Percentiles rank a stretch among this genome's conserved stretches.
These are phyloP conservation scores for Aureobasidium sp. DNA, from an alignment of 2,329 filamentous ascomycete genomes.

Conservation along the genomic window DNA sequence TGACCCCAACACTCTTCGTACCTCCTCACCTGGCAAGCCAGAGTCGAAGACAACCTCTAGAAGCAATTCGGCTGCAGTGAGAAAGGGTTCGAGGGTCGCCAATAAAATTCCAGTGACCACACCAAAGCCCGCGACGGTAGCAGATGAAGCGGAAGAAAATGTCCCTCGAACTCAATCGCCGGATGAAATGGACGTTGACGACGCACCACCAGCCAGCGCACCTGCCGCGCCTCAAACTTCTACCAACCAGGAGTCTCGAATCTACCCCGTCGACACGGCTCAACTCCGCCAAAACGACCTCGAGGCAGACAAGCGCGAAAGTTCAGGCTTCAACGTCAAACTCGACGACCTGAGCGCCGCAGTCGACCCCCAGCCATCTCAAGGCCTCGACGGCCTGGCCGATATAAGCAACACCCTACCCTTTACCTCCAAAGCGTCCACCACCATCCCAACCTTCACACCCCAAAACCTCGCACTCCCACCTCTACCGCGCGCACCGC, in stretches of 20 bases:
- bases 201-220: conserved; percentile 22
- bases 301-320: conserved; percentile 6
- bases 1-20: conserved; percentile 9
- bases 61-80: conserved; percentile 7
- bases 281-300: conserved; percentile 16
- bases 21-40: neutral
- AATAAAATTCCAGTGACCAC: conserved; percentile 2
- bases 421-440: conserved; percentile 47
- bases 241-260: conserved; percentile 19
- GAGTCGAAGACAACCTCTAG: conserved; percentile 1
- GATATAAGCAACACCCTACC: conserved; percentile 48
- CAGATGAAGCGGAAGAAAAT: conserved; percentile 22
- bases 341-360: conserved; percentile 42
- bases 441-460: conserved; percentile 31
- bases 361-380: conserved; percentile 41
- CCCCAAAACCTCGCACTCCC: conserved; percentile 45
- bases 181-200: conserved; percentile 43
- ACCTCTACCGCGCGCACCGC: conserved; percentile 36
- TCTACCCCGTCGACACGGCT: conserved; percentile 21
- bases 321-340: conserved; percentile 24
- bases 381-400: conserved; percentile 44
- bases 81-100: neutral
- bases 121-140: conserved; percentile 9
- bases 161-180: conserved; percentile 20
- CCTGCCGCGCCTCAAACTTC: neutral